Conservation (phyloP, 2,329 filamentous ascomycete species). For the Penicillium sclerotiorum region DNA sequence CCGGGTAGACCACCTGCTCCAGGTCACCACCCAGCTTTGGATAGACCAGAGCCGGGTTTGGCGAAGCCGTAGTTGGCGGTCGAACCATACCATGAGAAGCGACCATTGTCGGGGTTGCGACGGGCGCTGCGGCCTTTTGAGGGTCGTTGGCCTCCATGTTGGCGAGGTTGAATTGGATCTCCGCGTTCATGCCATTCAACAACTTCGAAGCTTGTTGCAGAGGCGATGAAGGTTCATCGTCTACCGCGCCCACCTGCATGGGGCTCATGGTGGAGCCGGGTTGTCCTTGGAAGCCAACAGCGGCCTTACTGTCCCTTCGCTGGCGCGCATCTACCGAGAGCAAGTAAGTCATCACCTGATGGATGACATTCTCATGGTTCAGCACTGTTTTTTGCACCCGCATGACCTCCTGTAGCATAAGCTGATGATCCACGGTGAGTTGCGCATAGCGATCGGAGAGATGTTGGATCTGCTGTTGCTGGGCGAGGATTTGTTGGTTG, state of each 20-base stretch:
- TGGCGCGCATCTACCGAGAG: constrained; percentile 66
- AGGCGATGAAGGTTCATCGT: constrained; percentile 68
- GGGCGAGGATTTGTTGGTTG: constrained; percentile 83
- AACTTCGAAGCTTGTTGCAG: constrained; percentile 69
- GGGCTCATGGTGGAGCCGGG: constrained; percentile 46
- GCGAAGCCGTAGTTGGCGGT: constrained; percentile 48
- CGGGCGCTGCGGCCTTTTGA: constrained; percentile 57
- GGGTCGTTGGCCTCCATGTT: constrained; percentile 67
- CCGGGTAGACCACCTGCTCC: constrained; percentile 81
- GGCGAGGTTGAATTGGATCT: constrained; percentile 65
- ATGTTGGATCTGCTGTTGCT: constrained; percentile 87
- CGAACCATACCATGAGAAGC: constrained; percentile 47
- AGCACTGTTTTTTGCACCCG: constrained; percentile 70
- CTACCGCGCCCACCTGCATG: constrained; percentile 50
- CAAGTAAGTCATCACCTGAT: constrained; percentile 70
- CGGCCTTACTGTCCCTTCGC: constrained; percentile 60
- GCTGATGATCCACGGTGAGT: constrained; percentile 67
- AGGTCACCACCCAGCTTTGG: constrained; percentile 58
- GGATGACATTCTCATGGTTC: constrained; percentile 71
- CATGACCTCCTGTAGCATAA: constrained; percentile 66
- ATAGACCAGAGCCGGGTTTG: constrained; percentile 55
- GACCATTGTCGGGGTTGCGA: constrained; percentile 61
- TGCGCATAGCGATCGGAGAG: constrained; percentile 84
- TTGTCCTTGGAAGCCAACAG: constrained; percentile 43
- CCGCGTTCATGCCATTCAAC: constrained; percentile 65